A percentile compares a stretch with the other conserved stretches of the same genome.
Conservation (phyloP, 1,284 basidiomycete species). For the Bondarzewia mesenterica region DNA sequence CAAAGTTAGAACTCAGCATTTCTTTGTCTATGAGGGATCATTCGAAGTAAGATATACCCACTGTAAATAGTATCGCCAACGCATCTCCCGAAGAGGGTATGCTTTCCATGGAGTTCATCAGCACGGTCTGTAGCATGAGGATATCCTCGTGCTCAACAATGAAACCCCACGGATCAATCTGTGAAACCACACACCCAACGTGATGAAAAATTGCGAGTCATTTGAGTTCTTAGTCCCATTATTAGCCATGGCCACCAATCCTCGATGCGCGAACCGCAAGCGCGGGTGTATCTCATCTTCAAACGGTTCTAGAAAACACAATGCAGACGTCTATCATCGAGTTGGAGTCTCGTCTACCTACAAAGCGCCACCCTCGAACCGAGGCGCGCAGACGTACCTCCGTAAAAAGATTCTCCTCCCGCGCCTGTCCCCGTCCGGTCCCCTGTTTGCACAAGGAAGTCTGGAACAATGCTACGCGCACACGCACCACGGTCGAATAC, state of each 20-base stretch:
- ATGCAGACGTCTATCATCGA: not conserved
- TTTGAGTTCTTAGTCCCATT: constrained; percentile 79
- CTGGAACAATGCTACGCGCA: constrained; percentile 59
- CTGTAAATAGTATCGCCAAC: constrained; percentile 84
- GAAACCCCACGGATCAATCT: no score
- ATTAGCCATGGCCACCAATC: constrained; percentile 92
- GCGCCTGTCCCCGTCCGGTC: constrained; percentile 87
- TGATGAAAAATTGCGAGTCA: constrained; percentile 88
- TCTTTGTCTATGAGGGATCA: not conserved
- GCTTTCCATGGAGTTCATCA: constrained; percentile 83
- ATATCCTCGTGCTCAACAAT: no score
- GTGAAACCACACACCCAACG: constrained; percentile 63
- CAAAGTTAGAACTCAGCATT: constrained; percentile 7
- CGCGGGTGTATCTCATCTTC: constrained; percentile 93
- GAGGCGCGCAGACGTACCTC: constrained; percentile 43
- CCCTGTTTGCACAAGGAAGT: constrained; percentile 93
- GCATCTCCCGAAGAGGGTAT: constrained; percentile 80
- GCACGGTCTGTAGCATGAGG: constrained; percentile 80
- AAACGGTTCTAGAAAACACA: constrained; percentile 59
- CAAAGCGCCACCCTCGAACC: constrained; percentile 1
- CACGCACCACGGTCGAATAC: not conserved
- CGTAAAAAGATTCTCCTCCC: constrained; percentile 89
- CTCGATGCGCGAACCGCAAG: constrained; percentile 77
- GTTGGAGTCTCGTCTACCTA: not conserved
- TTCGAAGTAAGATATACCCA: constrained; percentile 31